These are phyloP conservation scores for Urtica urens DNA, from an alignment of 306 rosid species.

Conservation along the genomic window DNA sequence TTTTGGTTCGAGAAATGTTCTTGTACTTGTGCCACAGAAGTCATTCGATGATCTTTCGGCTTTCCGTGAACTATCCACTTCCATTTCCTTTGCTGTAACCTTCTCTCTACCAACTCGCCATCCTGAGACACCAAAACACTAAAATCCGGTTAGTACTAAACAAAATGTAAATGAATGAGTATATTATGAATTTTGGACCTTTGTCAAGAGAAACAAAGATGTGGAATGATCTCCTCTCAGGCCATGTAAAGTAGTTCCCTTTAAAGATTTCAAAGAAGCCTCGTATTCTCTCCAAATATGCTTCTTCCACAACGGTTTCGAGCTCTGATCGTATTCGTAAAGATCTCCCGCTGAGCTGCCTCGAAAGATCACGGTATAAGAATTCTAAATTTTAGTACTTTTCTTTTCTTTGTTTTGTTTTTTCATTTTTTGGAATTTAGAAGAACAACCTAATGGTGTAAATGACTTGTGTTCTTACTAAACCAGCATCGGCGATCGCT, in stretches of 20 bases:
- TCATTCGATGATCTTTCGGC: constrained; percentile 56
- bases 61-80: constrained; percentile 81
- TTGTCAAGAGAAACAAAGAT: constrained; percentile 80
- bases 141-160: no score
- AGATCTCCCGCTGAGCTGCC: constrained; percentile 82
- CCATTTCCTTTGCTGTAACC: constrained; percentile 85
- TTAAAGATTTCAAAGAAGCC: constrained; percentile 39
- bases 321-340: constrained; percentile 63
- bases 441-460: constrained; percentile 65
- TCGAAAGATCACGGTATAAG: constrained; percentile 5
- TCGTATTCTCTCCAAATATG: constrained; percentile 63
- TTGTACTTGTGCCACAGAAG: constrained; percentile 46
- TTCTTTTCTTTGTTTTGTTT: no score
- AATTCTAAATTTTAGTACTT: no score
- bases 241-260: constrained; percentile 45
- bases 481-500: constrained; percentile 64
- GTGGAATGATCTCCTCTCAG: constrained; percentile 51
- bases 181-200: constrained; percentile 47
- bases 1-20: constrained; percentile 48
- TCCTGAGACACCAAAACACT: constrained; percentile 27
- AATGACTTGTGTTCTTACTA: constrained; percentile 49
- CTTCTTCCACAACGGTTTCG: constrained; percentile 87
- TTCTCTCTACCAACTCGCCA: constrained; percentile 76
- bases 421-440: background rate
- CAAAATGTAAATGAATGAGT: background rate